phyloP scores from a whole-genome alignment of 768 basidiomycete species.

The Pleurotus tuoliensis region DNA sequence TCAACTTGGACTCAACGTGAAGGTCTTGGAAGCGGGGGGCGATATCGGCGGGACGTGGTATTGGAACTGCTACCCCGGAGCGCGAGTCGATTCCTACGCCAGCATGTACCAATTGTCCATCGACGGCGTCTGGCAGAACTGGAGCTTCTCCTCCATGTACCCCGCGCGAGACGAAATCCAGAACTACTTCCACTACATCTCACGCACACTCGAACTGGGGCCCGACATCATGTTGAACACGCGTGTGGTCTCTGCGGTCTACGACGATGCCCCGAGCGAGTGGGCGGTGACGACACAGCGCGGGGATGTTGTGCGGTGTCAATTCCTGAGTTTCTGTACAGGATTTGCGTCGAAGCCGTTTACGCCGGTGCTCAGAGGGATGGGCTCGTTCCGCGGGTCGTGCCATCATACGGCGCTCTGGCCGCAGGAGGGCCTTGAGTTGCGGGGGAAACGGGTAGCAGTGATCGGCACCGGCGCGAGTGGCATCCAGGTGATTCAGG shows the following conservation, averaged over 20 bases:
- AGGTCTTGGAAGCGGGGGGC: constrained; percentile 6
- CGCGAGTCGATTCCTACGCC: constrained; percentile 4
- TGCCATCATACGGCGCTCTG: constrained; percentile 20
- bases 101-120: not conserved
- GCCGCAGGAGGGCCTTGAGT: constrained; percentile 18
- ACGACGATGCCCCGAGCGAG: constrained; percentile 9
- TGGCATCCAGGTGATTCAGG: constrained; percentile 22
- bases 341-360: constrained; percentile 13
- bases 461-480: constrained; percentile 24
- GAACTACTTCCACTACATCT: constrained; percentile 18
- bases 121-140: constrained; percentile 4
- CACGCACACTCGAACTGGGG: constrained; percentile 19
- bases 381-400: constrained; percentile 6
- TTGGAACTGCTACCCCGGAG: constrained; percentile 3
- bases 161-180: constrained; percentile 7
- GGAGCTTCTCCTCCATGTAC: not conserved
- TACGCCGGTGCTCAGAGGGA: too few species aligned
- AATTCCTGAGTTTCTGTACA: constrained; percentile 13
- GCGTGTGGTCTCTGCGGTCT: constrained; percentile 18
- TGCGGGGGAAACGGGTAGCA: constrained; percentile 19
- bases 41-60: constrained; percentile 13
- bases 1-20: not conserved
- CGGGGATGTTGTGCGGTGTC: constrained; percentile 5
- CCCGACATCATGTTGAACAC: constrained; percentile 20
- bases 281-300: constrained; percentile 12